Conservation (phyloP, 2,329 filamentous ascomycete genomes). For the Xylogone sp. region DNA sequence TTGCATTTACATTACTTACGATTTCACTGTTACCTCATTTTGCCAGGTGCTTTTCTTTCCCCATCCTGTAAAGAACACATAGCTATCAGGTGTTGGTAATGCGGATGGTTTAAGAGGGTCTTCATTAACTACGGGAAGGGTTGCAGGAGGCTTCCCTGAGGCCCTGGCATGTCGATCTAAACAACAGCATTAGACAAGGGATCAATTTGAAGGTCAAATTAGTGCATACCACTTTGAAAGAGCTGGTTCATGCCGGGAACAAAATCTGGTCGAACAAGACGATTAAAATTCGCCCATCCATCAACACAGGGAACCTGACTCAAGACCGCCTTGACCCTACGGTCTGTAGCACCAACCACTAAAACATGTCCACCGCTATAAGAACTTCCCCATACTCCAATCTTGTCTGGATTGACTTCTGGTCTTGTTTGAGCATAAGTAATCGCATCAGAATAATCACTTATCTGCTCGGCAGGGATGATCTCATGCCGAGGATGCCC, state of each 20-base stretch:
- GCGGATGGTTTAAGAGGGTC: slow-evolving; percentile 28
- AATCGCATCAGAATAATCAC: slow-evolving; percentile 34
- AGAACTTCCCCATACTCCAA: slow-evolving; percentile 34
- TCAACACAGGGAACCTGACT: slow-evolving; percentile 32
- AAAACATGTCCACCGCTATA: slow-evolving; percentile 37
- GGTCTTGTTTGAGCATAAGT: slow-evolving; percentile 29
- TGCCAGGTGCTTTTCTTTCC: slow-evolving; percentile 31
- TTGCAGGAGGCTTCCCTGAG: slow-evolving; percentile 25
- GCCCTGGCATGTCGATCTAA: slow-evolving; percentile 28
- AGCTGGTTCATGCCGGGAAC: slow-evolving; percentile 8
- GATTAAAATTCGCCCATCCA: slow-evolving; percentile 32
- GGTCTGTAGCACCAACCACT: slow-evolving; percentile 33
- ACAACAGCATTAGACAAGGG: no score
- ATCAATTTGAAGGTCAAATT: not conserved
- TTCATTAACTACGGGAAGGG: slow-evolving; percentile 28
- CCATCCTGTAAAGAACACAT: slow-evolving; percentile 30
- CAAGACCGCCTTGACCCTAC: slow-evolving; percentile 35
- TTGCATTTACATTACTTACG: slow-evolving; percentile 8
- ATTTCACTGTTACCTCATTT: slow-evolving; percentile 34
- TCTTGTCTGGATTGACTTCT: slow-evolving; percentile 28
- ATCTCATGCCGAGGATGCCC: slow-evolving; percentile 30
- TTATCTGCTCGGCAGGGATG: slow-evolving; percentile 24
- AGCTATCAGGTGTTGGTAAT: slow-evolving; percentile 31
- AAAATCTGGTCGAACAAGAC: slow-evolving; percentile 29
- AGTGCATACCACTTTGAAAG: slow-evolving; percentile 9